These are phyloP conservation scores for Centella asiatica DNA, from an alignment of 129 eudicot species.

Conservation along the genomic window DNA sequence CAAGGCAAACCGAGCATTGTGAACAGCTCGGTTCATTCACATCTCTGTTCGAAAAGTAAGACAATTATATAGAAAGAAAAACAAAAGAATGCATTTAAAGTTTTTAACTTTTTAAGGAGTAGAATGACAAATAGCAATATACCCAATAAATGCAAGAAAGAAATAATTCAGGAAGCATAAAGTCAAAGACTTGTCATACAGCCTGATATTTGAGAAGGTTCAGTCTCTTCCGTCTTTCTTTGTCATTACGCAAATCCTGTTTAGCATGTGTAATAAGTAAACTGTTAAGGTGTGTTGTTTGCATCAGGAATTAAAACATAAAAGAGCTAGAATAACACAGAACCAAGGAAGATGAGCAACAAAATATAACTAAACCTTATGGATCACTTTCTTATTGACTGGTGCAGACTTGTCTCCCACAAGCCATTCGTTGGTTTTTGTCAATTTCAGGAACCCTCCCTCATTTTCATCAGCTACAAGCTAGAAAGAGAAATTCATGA, in stretches of 20 bases:
- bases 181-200: slow-evolving; percentile 39
- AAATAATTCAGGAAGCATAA: not conserved
- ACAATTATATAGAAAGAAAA: not conserved
- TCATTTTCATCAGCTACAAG: slow-evolving; percentile 36
- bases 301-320: not conserved
- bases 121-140: not conserved
- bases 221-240: slow-evolving; percentile 66
- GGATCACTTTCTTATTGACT: slow-evolving; percentile 51
- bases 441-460: slow-evolving; percentile 80
- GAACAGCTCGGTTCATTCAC: not conserved
- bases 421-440: slow-evolving; percentile 65
- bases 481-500: slow-evolving; percentile 19
- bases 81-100: not conserved
- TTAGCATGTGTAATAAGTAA: slow-evolving; percentile 1
- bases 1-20: too few species aligned
- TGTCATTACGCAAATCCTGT: slow-evolving; percentile 60
- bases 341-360: not conserved
- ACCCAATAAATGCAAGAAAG: not conserved
- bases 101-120: not conserved
- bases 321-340: not conserved
- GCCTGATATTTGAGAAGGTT: slow-evolving; percentile 85
- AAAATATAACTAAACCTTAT: slow-evolving; percentile 38
- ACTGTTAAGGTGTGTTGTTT: too few species aligned
- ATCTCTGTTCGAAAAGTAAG: not conserved
- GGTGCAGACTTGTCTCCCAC: slow-evolving; percentile 69